Evolutionary conservation across 495 filamentous ascomycete species (phyloP).

Genomic region (Penicillium soppii): DNA sequence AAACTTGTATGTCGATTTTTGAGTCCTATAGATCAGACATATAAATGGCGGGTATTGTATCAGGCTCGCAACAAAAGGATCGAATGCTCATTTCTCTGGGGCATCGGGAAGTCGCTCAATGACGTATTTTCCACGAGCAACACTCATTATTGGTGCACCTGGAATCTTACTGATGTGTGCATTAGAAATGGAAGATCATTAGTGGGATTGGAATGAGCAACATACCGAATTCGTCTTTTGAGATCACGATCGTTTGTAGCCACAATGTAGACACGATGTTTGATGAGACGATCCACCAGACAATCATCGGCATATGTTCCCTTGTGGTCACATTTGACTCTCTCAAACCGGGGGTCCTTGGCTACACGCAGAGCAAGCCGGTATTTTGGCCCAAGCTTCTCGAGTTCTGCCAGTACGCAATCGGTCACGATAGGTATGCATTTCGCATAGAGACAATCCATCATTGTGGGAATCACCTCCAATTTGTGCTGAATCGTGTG

Average conservation of each 20-base stretch:
- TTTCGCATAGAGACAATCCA: slow-evolving; percentile 67
- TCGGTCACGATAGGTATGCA: slow-evolving; percentile 53
- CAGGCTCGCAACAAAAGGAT: background rate
- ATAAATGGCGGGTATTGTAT: background rate
- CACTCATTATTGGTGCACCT: slow-evolving; percentile 61
- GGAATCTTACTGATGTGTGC: slow-evolving; percentile 31
- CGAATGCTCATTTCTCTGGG: slow-evolving; percentile 27
- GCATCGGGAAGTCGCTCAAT: slow-evolving; percentile 90
- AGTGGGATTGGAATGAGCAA: background rate
- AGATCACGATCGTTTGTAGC: slow-evolving; percentile 80
- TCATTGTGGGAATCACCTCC: slow-evolving; percentile 80
- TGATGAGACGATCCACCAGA: slow-evolving; percentile 80
- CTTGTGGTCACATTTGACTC: slow-evolving; percentile 82
- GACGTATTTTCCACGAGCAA: slow-evolving; percentile 81
- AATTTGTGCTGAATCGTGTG: slow-evolving; percentile 90
- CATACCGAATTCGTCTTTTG: slow-evolving; percentile 69
- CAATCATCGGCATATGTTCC: slow-evolving; percentile 96
- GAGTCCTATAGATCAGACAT: background rate
- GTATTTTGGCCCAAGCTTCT: slow-evolving; percentile 90
- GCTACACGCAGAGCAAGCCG: slow-evolving; percentile 85
- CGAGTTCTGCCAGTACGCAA: slow-evolving; percentile 69
- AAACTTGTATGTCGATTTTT: slow-evolving; percentile 1
- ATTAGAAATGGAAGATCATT: background rate
- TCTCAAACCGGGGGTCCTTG: slow-evolving; percentile 86
- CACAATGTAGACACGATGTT: slow-evolving; percentile 81